Conservation (phyloP, 257 asterid genomes). For the Salvia miltiorrhiza region DNA sequence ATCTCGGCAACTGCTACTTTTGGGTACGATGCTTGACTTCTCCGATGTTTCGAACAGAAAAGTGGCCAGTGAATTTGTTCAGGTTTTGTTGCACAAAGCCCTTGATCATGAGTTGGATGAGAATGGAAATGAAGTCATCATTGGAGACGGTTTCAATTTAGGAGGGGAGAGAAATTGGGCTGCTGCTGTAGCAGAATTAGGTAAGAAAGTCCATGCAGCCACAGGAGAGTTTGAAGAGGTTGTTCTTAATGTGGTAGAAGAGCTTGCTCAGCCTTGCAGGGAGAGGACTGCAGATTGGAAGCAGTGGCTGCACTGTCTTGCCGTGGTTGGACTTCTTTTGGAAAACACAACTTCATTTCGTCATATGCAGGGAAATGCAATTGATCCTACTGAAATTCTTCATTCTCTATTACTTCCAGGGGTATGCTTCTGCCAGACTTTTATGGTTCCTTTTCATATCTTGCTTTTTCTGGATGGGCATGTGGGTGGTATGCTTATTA, state of each 20-base stretch:
- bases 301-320: slow-evolving; percentile 93
- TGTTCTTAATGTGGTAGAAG: slow-evolving; percentile 67
- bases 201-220: slow-evolving; percentile 74
- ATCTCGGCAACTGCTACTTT: slow-evolving; percentile 82
- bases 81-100: slow-evolving; percentile 65
- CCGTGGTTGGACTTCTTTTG: slow-evolving; percentile 74
- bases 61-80: slow-evolving; percentile 75
- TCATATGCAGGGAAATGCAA: slow-evolving; percentile 65
- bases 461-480: neutral
- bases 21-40: slow-evolving; percentile 83
- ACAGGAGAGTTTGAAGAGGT: slow-evolving; percentile 84
- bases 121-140: slow-evolving; percentile 59
- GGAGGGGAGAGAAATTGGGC: slow-evolving; percentile 99
- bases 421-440: slow-evolving; percentile 41
- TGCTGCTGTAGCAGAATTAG: slow-evolving; percentile 72
- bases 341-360: slow-evolving; percentile 69
- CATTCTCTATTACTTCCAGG: slow-evolving; percentile 87
- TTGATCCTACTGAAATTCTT: slow-evolving; percentile 75
- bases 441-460: neutral
- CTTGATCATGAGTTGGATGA: slow-evolving; percentile 80
- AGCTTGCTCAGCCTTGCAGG: slow-evolving; percentile 89
- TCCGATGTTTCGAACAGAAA: slow-evolving; percentile 87
- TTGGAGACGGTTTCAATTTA: slow-evolving; percentile 86
- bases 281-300: slow-evolving; percentile 88
- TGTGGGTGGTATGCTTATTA: slow-evolving; percentile 1